These are phyloP conservation scores for Chionographis japonica DNA, from an alignment of 106 monocot species.

Conservation along the genomic window DNA sequence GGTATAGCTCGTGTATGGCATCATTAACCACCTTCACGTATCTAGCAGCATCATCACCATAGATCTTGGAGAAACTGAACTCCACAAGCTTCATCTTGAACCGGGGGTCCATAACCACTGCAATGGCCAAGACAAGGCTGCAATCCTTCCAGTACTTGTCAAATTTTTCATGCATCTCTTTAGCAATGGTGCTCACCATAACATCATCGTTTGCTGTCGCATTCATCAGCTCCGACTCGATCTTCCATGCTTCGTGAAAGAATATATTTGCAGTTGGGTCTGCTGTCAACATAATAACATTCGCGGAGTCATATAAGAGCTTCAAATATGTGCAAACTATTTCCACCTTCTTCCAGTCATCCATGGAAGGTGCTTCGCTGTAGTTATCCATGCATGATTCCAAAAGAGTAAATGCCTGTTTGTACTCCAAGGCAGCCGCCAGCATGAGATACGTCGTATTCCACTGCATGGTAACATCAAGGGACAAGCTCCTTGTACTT, in stretches of 20 bases:
- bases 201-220: slow-evolving; percentile 40
- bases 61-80: slow-evolving; percentile 83
- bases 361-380: slow-evolving; percentile 77
- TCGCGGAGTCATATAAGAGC: slow-evolving; percentile 75
- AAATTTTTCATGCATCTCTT: slow-evolving; percentile 84
- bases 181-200: slow-evolving; percentile 40
- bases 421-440: slow-evolving; percentile 64
- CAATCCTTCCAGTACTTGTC: slow-evolving; percentile 96
- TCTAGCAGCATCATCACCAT: slow-evolving; percentile 68
- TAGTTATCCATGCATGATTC: slow-evolving; percentile 83
- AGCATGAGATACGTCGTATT: slow-evolving; percentile 94
- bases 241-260: slow-evolving; percentile 94
- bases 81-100: slow-evolving; percentile 97
- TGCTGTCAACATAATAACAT: slow-evolving; percentile 33
- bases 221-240: slow-evolving; percentile 61
- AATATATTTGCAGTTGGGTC: slow-evolving; percentile 81
- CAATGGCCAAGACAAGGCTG: slow-evolving; percentile 76
- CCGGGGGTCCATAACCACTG: slow-evolving; percentile 97
- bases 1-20: slow-evolving; percentile 65
- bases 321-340: slow-evolving; percentile 65
- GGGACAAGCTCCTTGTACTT: slow-evolving; percentile 40
- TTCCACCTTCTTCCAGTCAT: slow-evolving; percentile 93
- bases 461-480: slow-evolving; percentile 77
- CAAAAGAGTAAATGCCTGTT: slow-evolving; percentile 61
- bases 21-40: slow-evolving; percentile 73